A percentile compares a stretch with the other conserved stretches of the same genome.
Evolutionary conservation across 2,329 filamentous ascomycete genomes (phyloP).

Genomic region (Didymosphaeria variabile): DNA sequence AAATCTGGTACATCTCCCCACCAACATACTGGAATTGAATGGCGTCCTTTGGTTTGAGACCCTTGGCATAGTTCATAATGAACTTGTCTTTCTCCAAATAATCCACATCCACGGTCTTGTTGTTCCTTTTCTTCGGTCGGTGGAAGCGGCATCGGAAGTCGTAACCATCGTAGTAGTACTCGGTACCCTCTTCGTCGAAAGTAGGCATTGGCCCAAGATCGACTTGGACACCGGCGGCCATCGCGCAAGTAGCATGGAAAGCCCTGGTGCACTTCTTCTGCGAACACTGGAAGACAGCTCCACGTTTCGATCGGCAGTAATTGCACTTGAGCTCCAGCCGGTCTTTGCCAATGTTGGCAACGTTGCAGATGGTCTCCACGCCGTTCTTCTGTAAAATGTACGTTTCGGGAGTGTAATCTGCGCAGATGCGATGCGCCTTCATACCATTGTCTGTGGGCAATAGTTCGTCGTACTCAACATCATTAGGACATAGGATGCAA

Average conservation of each 20-base stretch:
- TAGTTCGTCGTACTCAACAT: conserved; percentile 82
- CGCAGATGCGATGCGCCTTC: conserved; percentile 87
- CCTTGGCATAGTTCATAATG: conserved; percentile 72
- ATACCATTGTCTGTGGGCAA: conserved; percentile 87
- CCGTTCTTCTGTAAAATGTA: conserved; percentile 76
- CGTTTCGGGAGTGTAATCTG: conserved; percentile 90
- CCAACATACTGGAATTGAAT: conserved; percentile 84
- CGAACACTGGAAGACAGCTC: conserved; percentile 97
- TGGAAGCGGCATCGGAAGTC: conserved; percentile 97
- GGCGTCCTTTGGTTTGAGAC: conserved; percentile 75
- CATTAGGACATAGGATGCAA: conserved; percentile 92
- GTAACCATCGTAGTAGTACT: conserved; percentile 91
- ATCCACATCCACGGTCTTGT: conserved; percentile 76
- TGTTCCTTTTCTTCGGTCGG: conserved; percentile 85
- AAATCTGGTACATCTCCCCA: conserved; percentile 85
- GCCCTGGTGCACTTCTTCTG: conserved; percentile 92
- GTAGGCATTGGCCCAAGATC: conserved; percentile 87
- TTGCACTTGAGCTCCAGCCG: conserved; percentile 92
- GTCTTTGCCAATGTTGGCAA: conserved; percentile 83
- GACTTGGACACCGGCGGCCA: conserved; percentile 89
- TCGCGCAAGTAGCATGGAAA: conserved; percentile 94
- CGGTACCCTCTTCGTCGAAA: conserved; percentile 87
- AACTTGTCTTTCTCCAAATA: conserved; percentile 74
- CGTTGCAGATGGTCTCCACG: conserved; percentile 76
- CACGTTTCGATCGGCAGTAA: conserved; percentile 91